phyloP scores from a whole-genome alignment of 1,139 yeast genomes.

The Yamadazyma dushanensis region DNA sequence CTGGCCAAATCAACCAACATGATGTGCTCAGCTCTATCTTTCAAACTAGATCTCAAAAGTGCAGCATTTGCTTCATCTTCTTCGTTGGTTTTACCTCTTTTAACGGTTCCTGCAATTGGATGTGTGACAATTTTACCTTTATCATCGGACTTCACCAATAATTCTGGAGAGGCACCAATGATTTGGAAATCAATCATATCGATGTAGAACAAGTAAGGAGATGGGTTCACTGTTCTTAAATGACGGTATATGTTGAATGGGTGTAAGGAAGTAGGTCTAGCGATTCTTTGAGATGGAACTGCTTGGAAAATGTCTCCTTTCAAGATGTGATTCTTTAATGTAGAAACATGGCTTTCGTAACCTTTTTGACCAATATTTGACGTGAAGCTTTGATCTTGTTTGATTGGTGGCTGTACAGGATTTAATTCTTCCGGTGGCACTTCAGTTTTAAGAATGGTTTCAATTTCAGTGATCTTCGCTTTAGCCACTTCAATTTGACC shows the following conservation, averaged over 20 bases:
- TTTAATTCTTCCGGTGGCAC: constrained; percentile 29
- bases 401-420: constrained; percentile 70
- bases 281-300: constrained; percentile 95
- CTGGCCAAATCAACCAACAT: constrained; percentile 98
- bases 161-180: constrained; percentile 96
- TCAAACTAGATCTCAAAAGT: constrained; percentile 70
- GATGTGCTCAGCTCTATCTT: constrained; percentile 96
- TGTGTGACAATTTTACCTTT: constrained; percentile 82
- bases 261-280: constrained; percentile 90
- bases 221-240: constrained; percentile 91
- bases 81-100: constrained; percentile 83
- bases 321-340: constrained; percentile 75
- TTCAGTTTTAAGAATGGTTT: constrained; percentile 46
- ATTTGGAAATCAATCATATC: constrained; percentile 90
- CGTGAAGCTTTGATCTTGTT: constrained; percentile 61
- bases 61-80: constrained; percentile 87
- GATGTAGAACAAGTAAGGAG: constrained; percentile 92
- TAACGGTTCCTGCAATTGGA: constrained; percentile 96
- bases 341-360: constrained; percentile 76
- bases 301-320: constrained; percentile 96
- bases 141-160: constrained; percentile 76
- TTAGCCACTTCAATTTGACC: constrained; percentile 58
- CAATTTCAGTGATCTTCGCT: constrained; percentile 56
- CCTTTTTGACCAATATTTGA: constrained; percentile 95
- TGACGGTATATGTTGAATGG: constrained; percentile 96